Evolutionary conservation across 1,284 basidiomycete genomes (phyloP).

Genomic region (Rhodotorula sp.): DNA sequence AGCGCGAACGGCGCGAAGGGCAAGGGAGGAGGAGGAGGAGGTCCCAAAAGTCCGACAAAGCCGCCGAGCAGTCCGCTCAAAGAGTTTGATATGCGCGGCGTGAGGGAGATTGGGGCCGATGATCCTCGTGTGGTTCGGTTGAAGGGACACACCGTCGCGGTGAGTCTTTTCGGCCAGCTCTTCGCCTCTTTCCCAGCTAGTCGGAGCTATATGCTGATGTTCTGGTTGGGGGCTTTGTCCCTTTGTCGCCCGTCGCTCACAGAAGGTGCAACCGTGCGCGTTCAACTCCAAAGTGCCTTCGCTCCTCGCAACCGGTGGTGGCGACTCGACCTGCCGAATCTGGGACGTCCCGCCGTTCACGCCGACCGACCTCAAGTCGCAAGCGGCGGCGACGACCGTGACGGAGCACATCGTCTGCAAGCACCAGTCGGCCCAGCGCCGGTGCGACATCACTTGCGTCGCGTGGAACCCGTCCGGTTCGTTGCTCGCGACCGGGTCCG

Average conservation of each 20-base stretch:
- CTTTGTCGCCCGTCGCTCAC: neutral
- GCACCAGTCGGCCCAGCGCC: slow-evolving; percentile 57
- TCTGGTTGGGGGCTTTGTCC: no score
- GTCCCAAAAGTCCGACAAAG: slow-evolving; percentile 8
- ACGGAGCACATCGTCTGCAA: slow-evolving; percentile 58
- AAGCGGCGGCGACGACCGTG: slow-evolving; percentile 49
- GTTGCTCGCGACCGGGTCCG: slow-evolving; percentile 59
- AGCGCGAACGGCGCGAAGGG: neutral
- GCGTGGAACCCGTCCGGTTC: slow-evolving; percentile 64
- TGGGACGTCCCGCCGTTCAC: slow-evolving; percentile 63
- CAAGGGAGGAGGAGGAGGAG: neutral
- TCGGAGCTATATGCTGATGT: no score
- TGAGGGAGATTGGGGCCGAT: slow-evolving; percentile 4
- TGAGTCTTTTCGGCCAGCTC: neutral
- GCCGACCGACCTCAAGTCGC: slow-evolving; percentile 31
- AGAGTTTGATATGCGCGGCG: neutral
- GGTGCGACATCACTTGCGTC: slow-evolving; percentile 67
- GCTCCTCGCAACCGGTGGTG: slow-evolving; percentile 72
- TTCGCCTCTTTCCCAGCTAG: no score
- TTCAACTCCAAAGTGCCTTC: slow-evolving; percentile 69
- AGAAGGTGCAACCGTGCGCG: slow-evolving; percentile 76
- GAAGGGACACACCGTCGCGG: slow-evolving; percentile 1
- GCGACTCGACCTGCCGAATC: slow-evolving; percentile 69
- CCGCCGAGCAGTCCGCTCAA: neutral
- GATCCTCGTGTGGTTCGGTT: neutral